A percentile compares a stretch with the other conserved stretches of the same genome.
These are phyloP conservation scores for Ligustrum vulgare DNA, from an alignment of 257 asterid species.

Conservation along the genomic window DNA sequence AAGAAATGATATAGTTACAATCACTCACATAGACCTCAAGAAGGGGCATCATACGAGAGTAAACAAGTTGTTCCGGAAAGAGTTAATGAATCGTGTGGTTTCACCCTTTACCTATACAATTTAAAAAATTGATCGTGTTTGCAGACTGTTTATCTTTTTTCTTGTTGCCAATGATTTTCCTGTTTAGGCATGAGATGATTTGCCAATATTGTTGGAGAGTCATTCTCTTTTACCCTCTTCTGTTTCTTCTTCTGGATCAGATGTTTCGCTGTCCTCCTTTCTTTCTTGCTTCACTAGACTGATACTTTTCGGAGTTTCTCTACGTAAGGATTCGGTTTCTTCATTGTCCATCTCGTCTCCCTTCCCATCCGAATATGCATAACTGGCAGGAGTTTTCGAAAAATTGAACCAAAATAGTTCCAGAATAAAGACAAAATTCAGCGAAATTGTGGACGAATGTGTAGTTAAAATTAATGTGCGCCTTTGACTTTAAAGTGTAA, in stretches of 20 bases:
- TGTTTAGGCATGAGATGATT: conserved; percentile 16
- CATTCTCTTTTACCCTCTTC: conserved; percentile 58
- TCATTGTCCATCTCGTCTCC: conserved; percentile 73
- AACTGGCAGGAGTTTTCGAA: conserved; percentile 43
- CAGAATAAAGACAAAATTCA: not conserved
- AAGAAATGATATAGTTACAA: conserved; percentile 24
- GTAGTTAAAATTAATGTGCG: no score
- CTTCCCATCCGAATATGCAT: conserved; percentile 78
- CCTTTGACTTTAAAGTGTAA: no score
- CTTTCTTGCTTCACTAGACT: conserved; percentile 60
- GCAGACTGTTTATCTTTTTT: not conserved
- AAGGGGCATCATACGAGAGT: conserved; percentile 10
- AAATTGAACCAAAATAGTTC: conserved; percentile 11
- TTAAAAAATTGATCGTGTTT: conserved; percentile 18
- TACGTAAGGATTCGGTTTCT: conserved; percentile 67
- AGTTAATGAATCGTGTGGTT: conserved; percentile 24
- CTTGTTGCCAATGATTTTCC: conserved; percentile 16
- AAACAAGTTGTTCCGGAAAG: conserved; percentile 19
- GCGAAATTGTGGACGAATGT: not conserved
- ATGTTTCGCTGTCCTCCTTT: conserved; percentile 43
- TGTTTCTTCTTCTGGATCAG: conserved; percentile 57
- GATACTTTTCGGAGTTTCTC: conserved; percentile 66
- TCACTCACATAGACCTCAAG: conserved; percentile 31
- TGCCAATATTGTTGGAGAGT: conserved; percentile 8
- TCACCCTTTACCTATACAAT: conserved; percentile 37